phyloP scores from a whole-genome alignment of 2,329 filamentous ascomycete genomes.

The Ceratocystis papillata region DNA sequence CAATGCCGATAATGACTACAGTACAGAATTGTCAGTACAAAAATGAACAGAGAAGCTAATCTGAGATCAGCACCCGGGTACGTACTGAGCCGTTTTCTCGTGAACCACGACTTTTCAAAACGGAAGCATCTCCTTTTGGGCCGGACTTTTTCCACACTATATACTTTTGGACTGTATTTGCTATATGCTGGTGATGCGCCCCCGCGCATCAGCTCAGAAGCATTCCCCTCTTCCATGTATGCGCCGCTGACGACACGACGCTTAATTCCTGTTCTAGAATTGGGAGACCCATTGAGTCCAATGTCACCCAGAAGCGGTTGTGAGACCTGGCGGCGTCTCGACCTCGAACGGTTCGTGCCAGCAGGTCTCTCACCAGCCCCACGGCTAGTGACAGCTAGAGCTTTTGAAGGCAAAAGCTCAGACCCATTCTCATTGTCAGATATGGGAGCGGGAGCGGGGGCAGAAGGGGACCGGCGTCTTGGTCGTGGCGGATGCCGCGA shows the following conservation, averaged over 20 bases:
- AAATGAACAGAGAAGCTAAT: not conserved
- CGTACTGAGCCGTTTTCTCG: slow-evolving; percentile 36
- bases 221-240: slow-evolving; percentile 55
- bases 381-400: not conserved
- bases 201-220: slow-evolving; percentile 34
- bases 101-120: slow-evolving; percentile 41
- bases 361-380: not conserved
- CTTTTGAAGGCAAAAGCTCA: not conserved
- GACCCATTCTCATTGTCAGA: not conserved
- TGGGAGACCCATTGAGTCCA: not conserved
- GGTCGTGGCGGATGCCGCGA: slow-evolving; percentile 2
- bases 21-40: slow-evolving; percentile 30
- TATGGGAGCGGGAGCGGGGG: not conserved
- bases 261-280: slow-evolving; percentile 31
- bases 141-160: slow-evolving; percentile 36
- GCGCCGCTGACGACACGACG: slow-evolving; percentile 59
- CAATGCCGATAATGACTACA: slow-evolving; percentile 48
- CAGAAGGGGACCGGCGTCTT: not conserved
- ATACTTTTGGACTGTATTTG: slow-evolving; percentile 38
- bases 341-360: not conserved
- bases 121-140: slow-evolving; percentile 41
- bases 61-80: slow-evolving; percentile 25
- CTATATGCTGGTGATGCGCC: slow-evolving; percentile 40
- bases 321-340: slow-evolving; percentile 15
- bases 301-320: slow-evolving; percentile 19